Conservation (phyloP, 352 stramenopile species). For the Pythium chondricola region DNA sequence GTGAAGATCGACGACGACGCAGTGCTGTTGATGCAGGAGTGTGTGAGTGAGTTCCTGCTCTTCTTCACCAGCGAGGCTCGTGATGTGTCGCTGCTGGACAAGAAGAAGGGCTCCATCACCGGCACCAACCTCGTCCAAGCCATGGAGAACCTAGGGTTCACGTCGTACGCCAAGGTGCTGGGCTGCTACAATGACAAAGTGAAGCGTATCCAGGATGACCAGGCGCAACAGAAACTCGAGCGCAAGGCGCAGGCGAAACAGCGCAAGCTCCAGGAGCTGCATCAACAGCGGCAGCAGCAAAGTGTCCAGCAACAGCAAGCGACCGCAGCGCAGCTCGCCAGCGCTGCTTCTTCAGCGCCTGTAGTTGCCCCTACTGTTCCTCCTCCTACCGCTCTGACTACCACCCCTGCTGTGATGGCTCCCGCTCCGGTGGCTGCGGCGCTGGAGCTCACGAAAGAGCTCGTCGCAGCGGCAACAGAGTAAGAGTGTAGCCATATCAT, state of each 20-base stretch:
- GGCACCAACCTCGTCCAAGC: slow-evolving; percentile 53
- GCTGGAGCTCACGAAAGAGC: not conserved
- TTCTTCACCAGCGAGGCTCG: slow-evolving; percentile 76
- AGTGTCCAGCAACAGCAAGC: slow-evolving; percentile 29
- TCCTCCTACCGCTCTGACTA: too few species aligned
- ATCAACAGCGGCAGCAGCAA: slow-evolving; percentile 40
- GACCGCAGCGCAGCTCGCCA: not conserved
- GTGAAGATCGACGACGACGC: slow-evolving; percentile 80
- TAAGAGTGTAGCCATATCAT: slow-evolving; percentile 16
- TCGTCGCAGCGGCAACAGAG: not conserved
- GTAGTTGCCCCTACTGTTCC: too few species aligned
- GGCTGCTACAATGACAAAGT: slow-evolving; percentile 63
- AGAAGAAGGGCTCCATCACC: slow-evolving; percentile 60
- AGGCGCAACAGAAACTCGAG: slow-evolving; percentile 51
- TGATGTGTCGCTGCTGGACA: slow-evolving; percentile 58
- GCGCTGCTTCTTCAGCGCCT: too few species aligned
- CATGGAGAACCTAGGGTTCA: slow-evolving; percentile 66
- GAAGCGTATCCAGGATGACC: slow-evolving; percentile 52
- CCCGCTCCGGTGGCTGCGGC: too few species aligned
- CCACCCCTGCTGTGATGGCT: too few species aligned
- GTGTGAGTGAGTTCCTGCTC: slow-evolving; percentile 77
- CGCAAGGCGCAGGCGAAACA: slow-evolving; percentile 42
- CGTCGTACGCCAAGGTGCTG: slow-evolving; percentile 58
- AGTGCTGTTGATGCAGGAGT: slow-evolving; percentile 78
- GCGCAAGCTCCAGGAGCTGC: slow-evolving; percentile 17